These are phyloP conservation scores for Kodamaea sp. DNA, from an alignment of 1,139 yeast species.

Conservation along the genomic window DNA sequence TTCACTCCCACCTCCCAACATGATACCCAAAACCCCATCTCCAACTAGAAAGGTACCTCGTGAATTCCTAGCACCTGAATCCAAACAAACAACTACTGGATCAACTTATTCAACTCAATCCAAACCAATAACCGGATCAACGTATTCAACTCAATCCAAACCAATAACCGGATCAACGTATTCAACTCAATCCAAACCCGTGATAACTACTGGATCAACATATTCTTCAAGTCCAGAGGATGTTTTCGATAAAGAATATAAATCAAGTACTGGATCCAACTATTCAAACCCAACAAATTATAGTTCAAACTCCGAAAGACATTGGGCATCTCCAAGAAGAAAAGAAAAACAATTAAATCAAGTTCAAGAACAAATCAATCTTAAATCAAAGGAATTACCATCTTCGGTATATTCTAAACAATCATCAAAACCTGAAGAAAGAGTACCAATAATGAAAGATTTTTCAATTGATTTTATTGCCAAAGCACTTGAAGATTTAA, in stretches of 20 bases:
- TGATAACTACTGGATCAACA: slow-evolving; percentile 2
- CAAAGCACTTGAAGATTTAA: slow-evolving; percentile 63
- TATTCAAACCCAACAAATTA: slow-evolving; percentile 44
- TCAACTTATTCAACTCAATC: slow-evolving; percentile 13
- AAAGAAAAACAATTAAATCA: slow-evolving; percentile 34
- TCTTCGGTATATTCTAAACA: slow-evolving; percentile 5
- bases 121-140: too few species aligned
- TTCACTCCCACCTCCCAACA: slow-evolving; percentile 13
- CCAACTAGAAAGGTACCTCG: slow-evolving; percentile 26
- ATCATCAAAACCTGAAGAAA: slow-evolving; percentile 8
- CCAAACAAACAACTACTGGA: slow-evolving; percentile 2
- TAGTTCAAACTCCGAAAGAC: slow-evolving; percentile 30
- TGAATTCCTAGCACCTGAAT: slow-evolving; percentile 9
- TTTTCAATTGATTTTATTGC: slow-evolving; percentile 50
- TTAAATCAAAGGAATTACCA: slow-evolving; percentile 33
- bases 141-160: slow-evolving; percentile 3
- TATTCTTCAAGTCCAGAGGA: slow-evolving; percentile 25
- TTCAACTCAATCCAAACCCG: too few species aligned
- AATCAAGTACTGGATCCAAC: slow-evolving; percentile 25
- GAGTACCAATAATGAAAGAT: slow-evolving; percentile 41
- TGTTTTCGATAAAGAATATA: slow-evolving; percentile 18
- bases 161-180: slow-evolving; percentile 10
- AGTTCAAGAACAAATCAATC: slow-evolving; percentile 41
- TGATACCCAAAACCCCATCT: slow-evolving; percentile 16
- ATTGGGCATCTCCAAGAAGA: slow-evolving; percentile 55